phyloP scores from a whole-genome alignment of 768 basidiomycete genomes.

The Tricholoma matsutake region DNA sequence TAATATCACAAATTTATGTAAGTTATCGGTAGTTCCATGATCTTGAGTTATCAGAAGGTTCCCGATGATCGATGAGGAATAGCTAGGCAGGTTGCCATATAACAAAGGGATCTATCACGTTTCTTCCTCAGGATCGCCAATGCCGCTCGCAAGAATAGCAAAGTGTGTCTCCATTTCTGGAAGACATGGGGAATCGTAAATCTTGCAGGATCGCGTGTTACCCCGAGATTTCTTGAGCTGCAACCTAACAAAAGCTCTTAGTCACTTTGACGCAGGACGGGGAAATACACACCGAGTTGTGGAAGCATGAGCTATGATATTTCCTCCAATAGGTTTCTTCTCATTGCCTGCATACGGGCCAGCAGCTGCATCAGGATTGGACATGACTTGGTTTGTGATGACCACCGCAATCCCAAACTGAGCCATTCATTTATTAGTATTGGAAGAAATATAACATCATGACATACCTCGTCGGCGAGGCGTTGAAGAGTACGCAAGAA shows the following conservation, averaged over 20 bases:
- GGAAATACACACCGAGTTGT: constrained; percentile 73
- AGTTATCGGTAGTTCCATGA: background rate
- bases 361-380: constrained; percentile 93
- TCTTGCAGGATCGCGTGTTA: constrained; percentile 90
- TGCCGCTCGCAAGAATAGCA: constrained; percentile 87
- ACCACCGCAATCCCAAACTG: constrained; percentile 98
- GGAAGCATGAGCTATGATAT: constrained; percentile 98
- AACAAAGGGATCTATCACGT: constrained; percentile 31
- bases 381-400: constrained; percentile 98
- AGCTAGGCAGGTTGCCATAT: background rate
- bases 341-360: constrained; percentile 86
- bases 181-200: constrained; percentile 96
- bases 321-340: constrained; percentile 98
- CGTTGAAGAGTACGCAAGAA: constrained; percentile 92
- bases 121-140: constrained; percentile 94
- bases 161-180: constrained; percentile 97
- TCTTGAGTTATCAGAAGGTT: too few species aligned
- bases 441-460: constrained; percentile 9
- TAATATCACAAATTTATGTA: constrained; percentile 13
- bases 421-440: constrained; percentile 9
- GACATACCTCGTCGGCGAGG: constrained; percentile 87
- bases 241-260: constrained; percentile 43
- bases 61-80: too few species aligned
- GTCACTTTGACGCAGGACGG: background rate
- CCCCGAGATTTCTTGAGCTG: constrained; percentile 92